These are phyloP conservation scores for Kwoniella heveanensis DNA, from an alignment of 768 basidiomycete species.

Conservation along the genomic window DNA sequence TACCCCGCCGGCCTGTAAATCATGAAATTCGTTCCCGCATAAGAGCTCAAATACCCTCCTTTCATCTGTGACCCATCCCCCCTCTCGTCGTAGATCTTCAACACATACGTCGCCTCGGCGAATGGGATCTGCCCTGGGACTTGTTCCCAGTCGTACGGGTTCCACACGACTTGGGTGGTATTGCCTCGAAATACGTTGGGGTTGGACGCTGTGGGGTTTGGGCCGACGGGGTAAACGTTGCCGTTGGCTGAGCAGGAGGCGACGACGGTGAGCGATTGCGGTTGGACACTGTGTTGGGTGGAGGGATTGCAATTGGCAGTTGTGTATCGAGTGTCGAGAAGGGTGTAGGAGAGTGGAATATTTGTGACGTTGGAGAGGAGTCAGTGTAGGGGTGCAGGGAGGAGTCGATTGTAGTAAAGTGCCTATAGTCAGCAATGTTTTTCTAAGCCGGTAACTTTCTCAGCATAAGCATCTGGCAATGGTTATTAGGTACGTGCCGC, in stretches of 20 bases:
- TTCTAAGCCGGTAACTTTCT: too few relatives aligned
- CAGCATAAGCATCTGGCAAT: too few relatives aligned
- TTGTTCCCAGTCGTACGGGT: slow-evolving; percentile 73
- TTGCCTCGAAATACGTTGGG: slow-evolving; percentile 65
- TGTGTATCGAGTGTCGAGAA: too few relatives aligned
- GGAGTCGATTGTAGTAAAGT: neutral
- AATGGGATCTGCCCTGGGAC: slow-evolving; percentile 67
- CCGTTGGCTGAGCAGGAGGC: slow-evolving; percentile 78
- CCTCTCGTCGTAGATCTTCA: slow-evolving; percentile 78
- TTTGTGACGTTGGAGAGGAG: too few relatives aligned
- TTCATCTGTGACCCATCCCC: slow-evolving; percentile 66
- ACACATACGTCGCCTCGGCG: slow-evolving; percentile 72
- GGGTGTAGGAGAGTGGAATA: neutral
- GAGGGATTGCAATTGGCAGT: too few relatives aligned
- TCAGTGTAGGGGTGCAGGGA: too few relatives aligned
- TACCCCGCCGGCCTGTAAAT: slow-evolving; percentile 77
- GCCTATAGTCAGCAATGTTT: too few relatives aligned
- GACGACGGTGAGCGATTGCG: slow-evolving; percentile 74
- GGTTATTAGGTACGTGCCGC: too few relatives aligned
- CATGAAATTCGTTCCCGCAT: slow-evolving; percentile 74
- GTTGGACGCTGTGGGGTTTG: slow-evolving; percentile 63
- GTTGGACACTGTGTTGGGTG: slow-evolving; percentile 59
- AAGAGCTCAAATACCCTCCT: slow-evolving; percentile 70
- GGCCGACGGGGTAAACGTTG: slow-evolving; percentile 85
- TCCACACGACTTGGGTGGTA: slow-evolving; percentile 72